Conservation (phyloP, 495 filamentous ascomycete species). For the Aspergillus heteromorphus region DNA sequence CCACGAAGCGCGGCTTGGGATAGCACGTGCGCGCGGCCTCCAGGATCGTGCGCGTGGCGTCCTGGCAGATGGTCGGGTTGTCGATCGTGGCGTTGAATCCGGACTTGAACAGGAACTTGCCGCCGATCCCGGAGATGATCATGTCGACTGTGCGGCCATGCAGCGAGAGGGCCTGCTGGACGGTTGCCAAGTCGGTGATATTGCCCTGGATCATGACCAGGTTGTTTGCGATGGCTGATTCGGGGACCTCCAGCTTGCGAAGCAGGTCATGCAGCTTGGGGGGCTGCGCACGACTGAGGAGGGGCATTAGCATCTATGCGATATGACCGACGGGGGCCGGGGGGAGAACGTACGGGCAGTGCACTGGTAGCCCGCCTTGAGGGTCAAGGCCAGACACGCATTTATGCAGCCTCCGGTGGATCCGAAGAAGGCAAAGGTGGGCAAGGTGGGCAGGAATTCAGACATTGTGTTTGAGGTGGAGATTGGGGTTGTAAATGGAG, state of each 20-base stretch:
- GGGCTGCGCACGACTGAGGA: slow-evolving; percentile 57
- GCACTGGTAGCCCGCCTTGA: slow-evolving; percentile 45
- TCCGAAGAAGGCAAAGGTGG: slow-evolving; percentile 44
- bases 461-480: no score
- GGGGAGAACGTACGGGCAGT: slow-evolving; percentile 26
- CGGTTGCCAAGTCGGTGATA: slow-evolving; percentile 38
- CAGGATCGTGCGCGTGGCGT: slow-evolving; percentile 43
- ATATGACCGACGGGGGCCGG: no score
- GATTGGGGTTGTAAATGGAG: no score
- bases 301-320: no score
- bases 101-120: slow-evolving; percentile 19
- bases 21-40: slow-evolving; percentile 26
- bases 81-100: slow-evolving; percentile 31
- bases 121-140: slow-evolving; percentile 30
- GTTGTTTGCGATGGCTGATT: slow-evolving; percentile 24
- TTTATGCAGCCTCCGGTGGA: slow-evolving; percentile 46
- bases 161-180: slow-evolving; percentile 30
- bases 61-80: slow-evolving; percentile 55
- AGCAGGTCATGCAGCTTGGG: slow-evolving; percentile 50
- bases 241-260: slow-evolving; percentile 22
- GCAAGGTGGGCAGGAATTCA: slow-evolving; percentile 1
- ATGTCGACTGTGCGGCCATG: slow-evolving; percentile 21
- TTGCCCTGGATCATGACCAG: slow-evolving; percentile 50
- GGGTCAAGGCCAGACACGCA: slow-evolving; percentile 42
- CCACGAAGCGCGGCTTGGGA: slow-evolving; percentile 39